phyloP scores from a whole-genome alignment of 1,284 basidiomycete genomes.

The Malassezia japonica region DNA sequence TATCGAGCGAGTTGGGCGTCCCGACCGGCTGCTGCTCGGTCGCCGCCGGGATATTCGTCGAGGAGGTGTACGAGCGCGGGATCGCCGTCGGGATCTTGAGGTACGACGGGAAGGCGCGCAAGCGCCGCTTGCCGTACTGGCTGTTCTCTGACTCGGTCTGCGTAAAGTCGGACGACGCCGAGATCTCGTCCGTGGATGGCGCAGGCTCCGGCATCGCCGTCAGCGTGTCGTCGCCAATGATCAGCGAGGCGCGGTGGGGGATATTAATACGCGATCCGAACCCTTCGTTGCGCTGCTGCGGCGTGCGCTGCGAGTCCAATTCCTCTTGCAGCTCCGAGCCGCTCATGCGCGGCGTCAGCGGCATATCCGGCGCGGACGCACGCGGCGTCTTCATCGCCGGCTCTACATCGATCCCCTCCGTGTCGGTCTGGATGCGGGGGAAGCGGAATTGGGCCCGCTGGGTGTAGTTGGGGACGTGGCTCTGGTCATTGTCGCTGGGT shows the following conservation, averaged over 20 bases:
- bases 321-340: neutral
- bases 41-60: slow-evolving; percentile 16
- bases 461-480: neutral
- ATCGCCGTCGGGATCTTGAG: slow-evolving; percentile 46
- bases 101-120: slow-evolving; percentile 38
- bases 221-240: slow-evolving; percentile 9
- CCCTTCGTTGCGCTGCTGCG: neutral
- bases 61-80: slow-evolving; percentile 32
- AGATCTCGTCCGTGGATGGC: neutral
- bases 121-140: neutral
- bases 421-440: neutral
- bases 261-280: neutral
- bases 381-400: neutral
- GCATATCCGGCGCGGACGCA: neutral
- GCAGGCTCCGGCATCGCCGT: neutral
- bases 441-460: neutral
- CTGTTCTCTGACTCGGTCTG: slow-evolving; percentile 1
- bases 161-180: neutral
- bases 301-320: neutral
- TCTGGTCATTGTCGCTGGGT: too few relatives aligned
- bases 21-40: slow-evolving; percentile 12
- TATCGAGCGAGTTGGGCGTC: slow-evolving; percentile 30
- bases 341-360: neutral
- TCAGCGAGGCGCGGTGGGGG: slow-evolving; percentile 16
- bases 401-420: neutral